Percentiles rank a stretch among this genome's conserved stretches.
phyloP scores from a whole-genome alignment of 805 yeast genomes.

The Metschnikowia vanudenii region DNA sequence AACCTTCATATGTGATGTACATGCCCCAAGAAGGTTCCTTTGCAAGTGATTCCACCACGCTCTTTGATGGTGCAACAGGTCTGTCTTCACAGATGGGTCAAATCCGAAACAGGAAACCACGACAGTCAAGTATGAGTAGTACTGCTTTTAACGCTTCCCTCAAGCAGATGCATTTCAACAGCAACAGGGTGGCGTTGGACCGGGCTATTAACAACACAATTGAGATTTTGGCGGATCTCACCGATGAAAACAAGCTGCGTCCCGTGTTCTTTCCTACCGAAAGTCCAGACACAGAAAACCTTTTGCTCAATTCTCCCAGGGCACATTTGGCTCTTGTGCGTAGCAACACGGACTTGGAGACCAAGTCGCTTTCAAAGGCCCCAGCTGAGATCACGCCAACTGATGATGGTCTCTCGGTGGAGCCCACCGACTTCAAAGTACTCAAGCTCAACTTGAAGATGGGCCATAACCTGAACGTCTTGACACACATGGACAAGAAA shows the following conservation, averaged over 20 bases:
- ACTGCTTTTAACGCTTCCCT: conserved; percentile 51
- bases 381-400: conserved; percentile 12
- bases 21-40: conserved; percentile 34
- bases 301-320: conserved; percentile 46
- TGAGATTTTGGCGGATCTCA: conserved; percentile 50
- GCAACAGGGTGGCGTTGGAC: conserved; percentile 63
- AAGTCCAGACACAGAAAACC: conserved; percentile 30
- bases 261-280: conserved; percentile 64
- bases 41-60: conserved; percentile 27
- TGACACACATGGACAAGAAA: conserved; percentile 60
- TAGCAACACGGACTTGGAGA: conserved; percentile 29
- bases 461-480: conserved; percentile 43
- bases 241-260: conserved; percentile 54
- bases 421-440: conserved; percentile 45
- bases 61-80: conserved; percentile 31
- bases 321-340: conserved; percentile 55
- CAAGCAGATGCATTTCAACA: conserved; percentile 75
- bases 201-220: conserved; percentile 56
- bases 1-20: conserved; percentile 25
- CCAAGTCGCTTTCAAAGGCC: conserved; percentile 21
- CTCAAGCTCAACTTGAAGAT: conserved; percentile 62
- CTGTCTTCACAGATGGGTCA: conserved; percentile 16
- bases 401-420: conserved; percentile 25
- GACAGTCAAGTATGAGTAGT: conserved; percentile 19
- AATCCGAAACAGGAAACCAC: conserved; percentile 6